phyloP scores from a whole-genome alignment of 495 filamentous ascomycete species.

The Podospora tetraspora region DNA sequence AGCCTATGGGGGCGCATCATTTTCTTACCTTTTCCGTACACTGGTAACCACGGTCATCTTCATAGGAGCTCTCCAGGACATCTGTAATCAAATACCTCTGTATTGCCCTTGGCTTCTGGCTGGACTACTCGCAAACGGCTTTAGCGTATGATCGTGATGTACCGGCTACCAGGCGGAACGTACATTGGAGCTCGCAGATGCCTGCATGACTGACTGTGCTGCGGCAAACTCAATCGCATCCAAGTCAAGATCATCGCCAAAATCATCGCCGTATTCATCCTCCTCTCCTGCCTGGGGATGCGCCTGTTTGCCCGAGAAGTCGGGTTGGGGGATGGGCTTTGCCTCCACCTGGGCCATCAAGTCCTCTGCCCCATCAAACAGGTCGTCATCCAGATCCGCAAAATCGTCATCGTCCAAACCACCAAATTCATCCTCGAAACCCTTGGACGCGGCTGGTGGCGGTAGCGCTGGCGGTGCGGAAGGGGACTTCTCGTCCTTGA shows the following conservation, averaged over 20 bases:
- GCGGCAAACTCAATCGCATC: slow-evolving; percentile 56
- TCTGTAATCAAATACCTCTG: slow-evolving; percentile 76
- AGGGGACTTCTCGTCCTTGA: slow-evolving; percentile 32
- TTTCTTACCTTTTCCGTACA: slow-evolving; percentile 64
- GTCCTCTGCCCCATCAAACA: slow-evolving; percentile 54
- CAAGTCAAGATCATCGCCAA: slow-evolving; percentile 65
- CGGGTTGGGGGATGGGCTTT: slow-evolving; percentile 12
- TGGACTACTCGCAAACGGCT: slow-evolving; percentile 36
- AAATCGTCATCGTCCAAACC: slow-evolving; percentile 33
- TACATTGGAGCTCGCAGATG: slow-evolving; percentile 40
- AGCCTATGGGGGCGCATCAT: not conserved
- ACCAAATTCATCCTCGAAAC: slow-evolving; percentile 6
- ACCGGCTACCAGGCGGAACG: slow-evolving; percentile 36
- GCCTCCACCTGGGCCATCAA: slow-evolving; percentile 49
- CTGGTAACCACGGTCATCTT: slow-evolving; percentile 52
- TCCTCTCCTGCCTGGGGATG: not conserved
- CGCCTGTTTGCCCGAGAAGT: not conserved
- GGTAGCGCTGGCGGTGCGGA: not conserved
- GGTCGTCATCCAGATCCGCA: slow-evolving; percentile 59
- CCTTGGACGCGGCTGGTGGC: not conserved
- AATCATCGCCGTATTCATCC: slow-evolving; percentile 50
- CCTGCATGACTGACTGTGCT: slow-evolving; percentile 40
- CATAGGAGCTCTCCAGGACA: slow-evolving; percentile 61
- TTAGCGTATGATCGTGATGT: slow-evolving; percentile 39
- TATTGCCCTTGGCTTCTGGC: slow-evolving; percentile 60